These are phyloP conservation scores for Pseudocercospora eumusae DNA, from an alignment of 2,329 filamentous ascomycete species.

Conservation along the genomic window DNA sequence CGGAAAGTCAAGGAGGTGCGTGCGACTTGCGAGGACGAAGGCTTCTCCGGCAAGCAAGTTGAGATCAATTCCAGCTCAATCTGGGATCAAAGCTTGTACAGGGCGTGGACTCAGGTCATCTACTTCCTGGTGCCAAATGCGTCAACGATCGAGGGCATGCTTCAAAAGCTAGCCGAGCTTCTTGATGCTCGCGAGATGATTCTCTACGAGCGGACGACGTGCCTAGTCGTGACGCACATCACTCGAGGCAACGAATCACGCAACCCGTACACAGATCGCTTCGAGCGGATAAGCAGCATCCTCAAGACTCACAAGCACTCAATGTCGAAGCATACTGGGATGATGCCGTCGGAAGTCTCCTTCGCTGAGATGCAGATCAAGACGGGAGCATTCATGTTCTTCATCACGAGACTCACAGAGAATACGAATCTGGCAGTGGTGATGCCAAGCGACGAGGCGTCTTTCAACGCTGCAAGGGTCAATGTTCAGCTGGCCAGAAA, in stretches of 20 bases:
- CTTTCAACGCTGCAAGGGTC: conserved; percentile 85
- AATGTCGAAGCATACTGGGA: conserved; percentile 70
- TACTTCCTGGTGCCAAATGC: conserved; percentile 97
- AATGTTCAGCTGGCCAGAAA: conserved; percentile 86
- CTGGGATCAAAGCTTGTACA: conserved; percentile 98
- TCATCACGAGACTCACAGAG: conserved; percentile 92
- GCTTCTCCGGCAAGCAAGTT: conserved; percentile 61
- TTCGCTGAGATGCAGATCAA: conserved; percentile 81
- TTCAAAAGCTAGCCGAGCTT: conserved; percentile 77
- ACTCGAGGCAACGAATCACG: conserved; percentile 68
- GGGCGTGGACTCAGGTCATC: conserved; percentile 97
- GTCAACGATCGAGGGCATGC: conserved; percentile 79
- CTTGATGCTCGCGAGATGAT: conserved; percentile 93
- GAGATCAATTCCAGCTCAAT: conserved; percentile 94
- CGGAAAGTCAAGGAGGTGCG: conserved; percentile 77
- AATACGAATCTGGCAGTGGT: conserved; percentile 96
- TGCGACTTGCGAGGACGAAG: conserved; percentile 63
- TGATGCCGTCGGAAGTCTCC: conserved; percentile 77
- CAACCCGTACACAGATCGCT: conserved; percentile 89
- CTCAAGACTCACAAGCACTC: conserved; percentile 97
- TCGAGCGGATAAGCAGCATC: conserved; percentile 94
- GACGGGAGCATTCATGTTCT: conserved; percentile 81
- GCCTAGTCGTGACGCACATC: conserved; percentile 93
- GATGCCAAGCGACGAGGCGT: conserved; percentile 84
- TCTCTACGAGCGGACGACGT: conserved; percentile 92